A percentile compares a stretch with the other conserved stretches of the same genome.
Conservation (phyloP, 441 rosid species). For the Biscutella laevigata region DNA sequence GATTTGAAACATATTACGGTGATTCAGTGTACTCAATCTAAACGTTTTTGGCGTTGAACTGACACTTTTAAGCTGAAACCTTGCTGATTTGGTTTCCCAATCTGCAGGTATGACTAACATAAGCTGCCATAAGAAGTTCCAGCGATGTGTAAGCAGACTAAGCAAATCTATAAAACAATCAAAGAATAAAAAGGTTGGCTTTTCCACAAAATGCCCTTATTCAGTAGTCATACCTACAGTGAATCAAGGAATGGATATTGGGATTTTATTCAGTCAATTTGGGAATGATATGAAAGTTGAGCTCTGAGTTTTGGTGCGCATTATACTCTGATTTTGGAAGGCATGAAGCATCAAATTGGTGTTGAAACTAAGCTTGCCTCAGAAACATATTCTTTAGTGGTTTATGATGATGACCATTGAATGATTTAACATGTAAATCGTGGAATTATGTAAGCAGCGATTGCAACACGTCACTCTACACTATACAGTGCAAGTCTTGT, state of each 20-base stretch:
- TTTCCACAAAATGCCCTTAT: conserved; percentile 61
- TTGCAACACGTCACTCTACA: background rate
- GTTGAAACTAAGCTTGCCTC: background rate
- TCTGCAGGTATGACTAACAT: conserved; percentile 50
- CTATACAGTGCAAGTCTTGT: background rate
- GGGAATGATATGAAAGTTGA: conserved; percentile 45
- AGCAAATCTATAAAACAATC: conserved; percentile 43
- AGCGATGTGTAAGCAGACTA: conserved; percentile 63
- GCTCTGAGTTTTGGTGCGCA: conserved; percentile 27
- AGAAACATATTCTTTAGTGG: background rate
- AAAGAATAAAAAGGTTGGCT: conserved; percentile 42
- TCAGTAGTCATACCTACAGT: conserved; percentile 73
- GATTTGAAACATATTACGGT: background rate
- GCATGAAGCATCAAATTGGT: conserved; percentile 6
- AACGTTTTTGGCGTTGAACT: background rate
- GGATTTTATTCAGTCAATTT: conserved; percentile 61
- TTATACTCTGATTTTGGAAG: background rate
- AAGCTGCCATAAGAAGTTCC: conserved; percentile 80
- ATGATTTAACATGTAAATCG: background rate
- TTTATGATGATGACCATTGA: conserved; percentile 1
- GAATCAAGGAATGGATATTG: conserved; percentile 91
- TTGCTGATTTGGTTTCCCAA: background rate
- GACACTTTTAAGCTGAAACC: background rate
- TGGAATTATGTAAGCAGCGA: background rate
- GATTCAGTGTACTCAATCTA: background rate